Evolutionary conservation across 2,329 filamentous ascomycete genomes (phyloP).

Genomic region (Didymella lethalis): DNA sequence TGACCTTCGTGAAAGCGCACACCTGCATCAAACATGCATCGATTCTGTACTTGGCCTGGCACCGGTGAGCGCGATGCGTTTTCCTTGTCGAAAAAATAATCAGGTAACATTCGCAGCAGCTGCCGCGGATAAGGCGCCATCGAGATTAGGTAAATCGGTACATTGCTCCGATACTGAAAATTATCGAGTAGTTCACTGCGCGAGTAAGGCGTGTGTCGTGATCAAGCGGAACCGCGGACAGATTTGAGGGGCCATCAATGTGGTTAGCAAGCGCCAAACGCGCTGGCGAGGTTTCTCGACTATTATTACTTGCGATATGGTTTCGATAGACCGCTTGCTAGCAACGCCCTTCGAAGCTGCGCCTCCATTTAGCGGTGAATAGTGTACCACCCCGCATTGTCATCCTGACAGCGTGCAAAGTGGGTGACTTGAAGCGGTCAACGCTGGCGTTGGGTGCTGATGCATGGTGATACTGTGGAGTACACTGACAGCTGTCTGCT

Average conservation of each 20-base stretch:
- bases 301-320: constrained; percentile 13
- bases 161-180: background rate
- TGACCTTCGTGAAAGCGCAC: constrained; percentile 10
- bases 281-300: constrained; percentile 10
- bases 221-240: constrained; percentile 5
- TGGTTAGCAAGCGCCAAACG: constrained; percentile 21
- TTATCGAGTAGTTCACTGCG: background rate
- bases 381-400: constrained; percentile 12
- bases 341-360: constrained; percentile 8
- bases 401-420: constrained; percentile 3
- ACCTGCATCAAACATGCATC: constrained; percentile 15
- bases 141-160: constrained; percentile 3
- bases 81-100: background rate
- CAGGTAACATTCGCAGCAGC: constrained; percentile 2
- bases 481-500: constrained; percentile 7
- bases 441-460: constrained; percentile 2
- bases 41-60: constrained; percentile 6
- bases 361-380: constrained; percentile 11
- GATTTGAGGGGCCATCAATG: background rate
- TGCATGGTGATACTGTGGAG: constrained; percentile 18
- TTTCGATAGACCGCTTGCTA: constrained; percentile 18
- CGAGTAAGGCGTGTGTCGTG: background rate
- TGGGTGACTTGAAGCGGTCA: constrained; percentile 9
- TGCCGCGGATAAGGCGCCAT: constrained; percentile 4
- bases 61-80: constrained; percentile 7